Evolutionary conservation across 768 basidiomycete genomes (phyloP).

Genomic region (Dictyophora rubrovolvata): DNA sequence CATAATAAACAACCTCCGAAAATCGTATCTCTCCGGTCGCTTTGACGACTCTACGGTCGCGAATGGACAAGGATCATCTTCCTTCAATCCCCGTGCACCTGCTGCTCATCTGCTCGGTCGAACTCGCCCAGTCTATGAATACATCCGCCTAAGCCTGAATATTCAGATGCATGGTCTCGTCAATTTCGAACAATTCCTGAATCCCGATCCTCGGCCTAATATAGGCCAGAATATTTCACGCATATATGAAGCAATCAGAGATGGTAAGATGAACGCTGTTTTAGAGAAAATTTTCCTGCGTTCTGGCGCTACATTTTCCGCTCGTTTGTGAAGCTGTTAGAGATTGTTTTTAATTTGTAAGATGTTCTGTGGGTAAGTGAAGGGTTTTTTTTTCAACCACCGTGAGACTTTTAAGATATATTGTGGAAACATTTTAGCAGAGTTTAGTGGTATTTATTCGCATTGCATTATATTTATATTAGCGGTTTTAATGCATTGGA

Average conservation of each 20-base stretch:
- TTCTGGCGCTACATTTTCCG: no score
- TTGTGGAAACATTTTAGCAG: no score
- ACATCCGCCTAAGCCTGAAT: conserved; percentile 57
- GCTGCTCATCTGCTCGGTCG: conserved; percentile 57
- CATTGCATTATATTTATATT: no score
- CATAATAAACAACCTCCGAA: conserved; percentile 29
- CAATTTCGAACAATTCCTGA: conserved; percentile 34
- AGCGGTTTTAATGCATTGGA: no score
- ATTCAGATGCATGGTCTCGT: conserved; percentile 73
- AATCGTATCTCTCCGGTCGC: background rate
- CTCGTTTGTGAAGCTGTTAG: no score
- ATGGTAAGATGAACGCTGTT: conserved; percentile 54
- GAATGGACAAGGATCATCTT: background rate
- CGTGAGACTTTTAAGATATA: no score
- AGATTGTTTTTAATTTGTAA: no score
- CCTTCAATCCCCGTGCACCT: conserved; percentile 32
- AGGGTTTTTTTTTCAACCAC: no score
- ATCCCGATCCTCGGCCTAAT: conserved; percentile 45
- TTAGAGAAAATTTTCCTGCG: conserved; percentile 34
- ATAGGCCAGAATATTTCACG: conserved; percentile 62
- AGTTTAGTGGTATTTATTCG: no score
- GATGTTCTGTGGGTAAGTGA: no score
- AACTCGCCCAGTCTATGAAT: conserved; percentile 68
- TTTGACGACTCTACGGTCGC: background rate
- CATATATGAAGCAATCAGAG: conserved; percentile 72